These are phyloP conservation scores for Termitomyces sp. DNA, from an alignment of 768 basidiomycete species.

Conservation along the genomic window DNA sequence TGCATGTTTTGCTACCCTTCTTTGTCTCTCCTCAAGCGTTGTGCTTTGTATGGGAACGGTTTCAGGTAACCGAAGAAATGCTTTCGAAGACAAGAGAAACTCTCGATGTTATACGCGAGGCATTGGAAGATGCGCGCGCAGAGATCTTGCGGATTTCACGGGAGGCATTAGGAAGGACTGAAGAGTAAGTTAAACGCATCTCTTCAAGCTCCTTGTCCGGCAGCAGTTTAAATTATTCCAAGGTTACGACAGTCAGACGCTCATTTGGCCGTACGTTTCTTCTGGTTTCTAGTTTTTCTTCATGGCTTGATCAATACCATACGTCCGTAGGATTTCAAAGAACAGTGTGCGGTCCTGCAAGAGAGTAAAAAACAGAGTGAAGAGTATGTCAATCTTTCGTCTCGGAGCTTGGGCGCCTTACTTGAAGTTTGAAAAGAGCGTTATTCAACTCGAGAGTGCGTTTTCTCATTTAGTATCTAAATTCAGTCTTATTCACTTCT, in stretches of 20 bases:
- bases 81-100: not conserved
- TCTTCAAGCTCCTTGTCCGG: not conserved
- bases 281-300: not conserved
- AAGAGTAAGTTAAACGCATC: not conserved
- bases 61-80: constrained; percentile 11
- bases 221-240: not conserved
- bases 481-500: not conserved
- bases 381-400: not conserved
- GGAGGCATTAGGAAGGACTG: not conserved
- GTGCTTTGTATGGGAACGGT: constrained; percentile 3
- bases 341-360: not conserved
- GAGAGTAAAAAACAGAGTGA: not conserved
- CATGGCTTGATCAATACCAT: not conserved
- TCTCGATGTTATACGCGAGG: not conserved
- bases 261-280: constrained; percentile 4
- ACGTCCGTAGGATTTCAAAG: not conserved
- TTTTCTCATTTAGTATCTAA: not conserved
- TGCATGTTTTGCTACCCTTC: not conserved
- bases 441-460: not conserved
- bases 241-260: constrained; percentile 4
- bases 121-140: not conserved
- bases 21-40: not conserved
- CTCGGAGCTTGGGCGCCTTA: not conserved
- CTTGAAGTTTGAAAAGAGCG: not conserved
- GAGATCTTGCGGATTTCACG: not conserved